phyloP scores from a whole-genome alignment of 83 land plant species.

The Thuja plicata region DNA sequence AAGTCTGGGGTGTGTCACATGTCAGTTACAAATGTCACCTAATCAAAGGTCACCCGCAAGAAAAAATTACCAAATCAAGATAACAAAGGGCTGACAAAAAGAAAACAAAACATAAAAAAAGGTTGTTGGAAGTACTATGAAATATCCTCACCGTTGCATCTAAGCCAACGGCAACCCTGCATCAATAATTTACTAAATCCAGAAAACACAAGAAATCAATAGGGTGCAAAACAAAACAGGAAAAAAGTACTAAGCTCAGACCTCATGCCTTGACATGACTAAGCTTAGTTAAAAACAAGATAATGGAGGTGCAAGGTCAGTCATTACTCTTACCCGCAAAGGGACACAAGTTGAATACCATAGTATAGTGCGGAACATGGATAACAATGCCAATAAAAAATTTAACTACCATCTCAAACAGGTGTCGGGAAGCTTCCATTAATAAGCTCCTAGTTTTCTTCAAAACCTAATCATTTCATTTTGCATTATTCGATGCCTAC shows the following conservation, averaged over 20 bases:
- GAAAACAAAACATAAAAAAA: neutral
- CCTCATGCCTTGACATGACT: neutral
- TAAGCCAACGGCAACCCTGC: neutral
- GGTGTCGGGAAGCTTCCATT: neutral
- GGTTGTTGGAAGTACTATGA: no score
- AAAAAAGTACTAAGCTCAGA: neutral
- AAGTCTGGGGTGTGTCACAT: neutral
- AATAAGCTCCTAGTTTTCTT: neutral
- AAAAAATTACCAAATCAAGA: neutral
- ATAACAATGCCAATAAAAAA: neutral
- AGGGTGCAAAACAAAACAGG: neutral
- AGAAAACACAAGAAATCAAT: neutral
- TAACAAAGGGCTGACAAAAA: neutral
- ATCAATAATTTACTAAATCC: neutral
- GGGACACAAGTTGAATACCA: neutral
- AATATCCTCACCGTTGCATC: neutral
- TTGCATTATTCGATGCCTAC: neutral
- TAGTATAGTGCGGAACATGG: neutral
- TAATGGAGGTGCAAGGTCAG: neutral
- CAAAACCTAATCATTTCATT: neutral
- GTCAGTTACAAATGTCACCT: no score
- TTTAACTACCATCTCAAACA: neutral
- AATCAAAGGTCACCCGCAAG: neutral
- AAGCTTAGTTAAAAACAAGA: neutral
- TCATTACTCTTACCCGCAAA: neutral